Conservation (phyloP, 768 basidiomycete species). For the Trametes meyenii region DNA sequence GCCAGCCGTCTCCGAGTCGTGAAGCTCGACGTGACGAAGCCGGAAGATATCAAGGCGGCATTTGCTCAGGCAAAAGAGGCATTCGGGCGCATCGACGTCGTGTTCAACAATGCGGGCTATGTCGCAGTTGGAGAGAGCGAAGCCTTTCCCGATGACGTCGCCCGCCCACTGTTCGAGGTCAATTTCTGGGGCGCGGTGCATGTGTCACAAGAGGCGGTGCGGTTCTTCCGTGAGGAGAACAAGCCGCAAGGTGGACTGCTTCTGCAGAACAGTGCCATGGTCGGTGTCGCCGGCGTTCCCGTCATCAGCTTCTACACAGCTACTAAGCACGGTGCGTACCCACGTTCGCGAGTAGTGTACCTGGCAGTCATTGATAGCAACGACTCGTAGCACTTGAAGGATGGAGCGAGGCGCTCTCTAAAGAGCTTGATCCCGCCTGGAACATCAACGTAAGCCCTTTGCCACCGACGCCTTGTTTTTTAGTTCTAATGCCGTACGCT, state of each 20-base stretch:
- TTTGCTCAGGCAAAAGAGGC: slow-evolving; percentile 38
- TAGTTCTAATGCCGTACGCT: neutral
- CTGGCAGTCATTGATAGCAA: neutral
- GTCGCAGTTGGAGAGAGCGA: slow-evolving; percentile 43
- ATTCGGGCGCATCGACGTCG: slow-evolving; percentile 49
- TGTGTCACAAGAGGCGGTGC: slow-evolving; percentile 28
- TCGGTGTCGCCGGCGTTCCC: slow-evolving; percentile 29
- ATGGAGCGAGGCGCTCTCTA: slow-evolving; percentile 40
- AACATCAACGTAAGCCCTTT: slow-evolving; percentile 41
- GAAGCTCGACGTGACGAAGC: slow-evolving; percentile 43
- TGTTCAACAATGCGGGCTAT: slow-evolving; percentile 47
- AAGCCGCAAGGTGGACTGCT: slow-evolving; percentile 35
- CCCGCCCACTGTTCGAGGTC: slow-evolving; percentile 41
- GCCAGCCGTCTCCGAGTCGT: slow-evolving; percentile 40
- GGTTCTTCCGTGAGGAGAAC: slow-evolving; percentile 35
- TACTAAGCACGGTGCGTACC: slow-evolving; percentile 22
- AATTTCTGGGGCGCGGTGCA: slow-evolving; percentile 31
- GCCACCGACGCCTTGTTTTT: neutral
- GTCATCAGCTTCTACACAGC: slow-evolving; percentile 30
- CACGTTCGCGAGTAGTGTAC: too few relatives aligned
- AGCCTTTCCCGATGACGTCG: slow-evolving; percentile 35
- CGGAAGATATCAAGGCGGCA: slow-evolving; percentile 35
- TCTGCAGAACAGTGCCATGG: slow-evolving; percentile 41
- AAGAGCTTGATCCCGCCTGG: slow-evolving; percentile 49
- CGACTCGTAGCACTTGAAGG: slow-evolving; percentile 33